A percentile compares a stretch with the other conserved stretches of the same genome.
phyloP scores from a whole-genome alignment of 108 stramenopile genomes.

The Parietichytrium sp. region DNA sequence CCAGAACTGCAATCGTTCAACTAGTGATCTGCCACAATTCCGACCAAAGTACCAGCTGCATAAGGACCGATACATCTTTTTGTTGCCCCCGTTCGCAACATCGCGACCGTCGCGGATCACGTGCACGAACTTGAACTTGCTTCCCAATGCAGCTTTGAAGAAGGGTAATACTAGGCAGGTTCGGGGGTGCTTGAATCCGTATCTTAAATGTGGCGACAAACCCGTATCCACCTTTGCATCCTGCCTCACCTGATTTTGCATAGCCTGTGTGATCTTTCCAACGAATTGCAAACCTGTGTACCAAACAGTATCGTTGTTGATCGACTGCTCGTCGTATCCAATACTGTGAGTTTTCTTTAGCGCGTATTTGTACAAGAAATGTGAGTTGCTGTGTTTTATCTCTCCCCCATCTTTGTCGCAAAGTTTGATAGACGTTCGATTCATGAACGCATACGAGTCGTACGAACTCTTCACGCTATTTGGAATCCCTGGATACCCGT shows the following conservation, averaged over 20 bases:
- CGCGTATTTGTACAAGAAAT: background rate
- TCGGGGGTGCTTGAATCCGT: slow-evolving; percentile 31
- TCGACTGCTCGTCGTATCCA: background rate
- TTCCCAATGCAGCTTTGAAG: background rate
- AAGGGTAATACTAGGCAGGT: background rate
- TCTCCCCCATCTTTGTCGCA: background rate
- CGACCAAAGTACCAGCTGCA: background rate
- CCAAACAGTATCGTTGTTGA: background rate
- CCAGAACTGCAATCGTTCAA: background rate
- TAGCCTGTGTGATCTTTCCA: background rate
- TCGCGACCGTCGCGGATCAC: background rate
- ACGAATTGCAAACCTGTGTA: background rate
- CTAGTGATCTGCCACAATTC: background rate
- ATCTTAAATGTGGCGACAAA: too few species aligned
- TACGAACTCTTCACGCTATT: background rate
- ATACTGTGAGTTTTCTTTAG: background rate
- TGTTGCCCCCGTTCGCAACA: background rate
- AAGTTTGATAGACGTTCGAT: background rate
- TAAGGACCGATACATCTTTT: background rate
- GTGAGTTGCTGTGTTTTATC: background rate
- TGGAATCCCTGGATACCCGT: background rate
- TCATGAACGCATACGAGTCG: background rate
- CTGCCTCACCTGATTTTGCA: background rate
- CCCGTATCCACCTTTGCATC: background rate
- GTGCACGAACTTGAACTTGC: background rate